Base-by-base conservation (phyloP, 1,284 basidiomycete species). In the Marasmius oreades region DNA sequence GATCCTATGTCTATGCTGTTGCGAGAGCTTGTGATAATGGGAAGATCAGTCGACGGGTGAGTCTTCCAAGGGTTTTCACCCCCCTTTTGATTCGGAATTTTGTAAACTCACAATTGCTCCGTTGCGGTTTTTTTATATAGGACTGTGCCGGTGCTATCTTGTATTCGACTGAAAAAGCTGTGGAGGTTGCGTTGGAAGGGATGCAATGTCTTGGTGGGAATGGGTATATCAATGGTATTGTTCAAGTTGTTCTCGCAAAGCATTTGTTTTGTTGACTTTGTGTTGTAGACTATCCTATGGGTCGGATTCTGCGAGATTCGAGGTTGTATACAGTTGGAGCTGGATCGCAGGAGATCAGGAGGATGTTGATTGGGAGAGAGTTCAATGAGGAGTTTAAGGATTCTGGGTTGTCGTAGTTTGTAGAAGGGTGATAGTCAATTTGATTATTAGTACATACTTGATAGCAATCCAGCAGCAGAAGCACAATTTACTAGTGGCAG, bases 191-290 rank as follows among this genome's bases (percentile, higher is more conserved):
- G 1, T 73, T 92, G 63, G 93, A 96, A 66, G 92, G 85, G 5
- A 92, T 93, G 86, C 93, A 96, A 67, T 93, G 90, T 68, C 77
- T 95, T 54, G 93, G 93, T 57, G 93, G 93, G 5, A 95, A 95
- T 69, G 93, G 93, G 6, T 95, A 95, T 68, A 93, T 95, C 69
- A 93, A 95, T 62, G 92, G 91, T 88, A 55, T n/a, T 60, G 76
- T 69, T 6, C 50, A 53, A 50, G 28, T 31, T 37, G 4, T 23
- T 14, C 6, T 24, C 16, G 5, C 22, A 50, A 46, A 44, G 16
- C 51, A 54, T 18, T 53, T 56, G n/a, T 55, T 22, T n/a, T 37
- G 43, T 42, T 52, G 53, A 16, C 42, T 24, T 24, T 45, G 28
- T 18, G 53, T 58, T 28, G 53, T 55, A 92, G 93, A 96, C 61